Conservation (phyloP, 805 yeast species). For the Torulaspora maleeae region DNA sequence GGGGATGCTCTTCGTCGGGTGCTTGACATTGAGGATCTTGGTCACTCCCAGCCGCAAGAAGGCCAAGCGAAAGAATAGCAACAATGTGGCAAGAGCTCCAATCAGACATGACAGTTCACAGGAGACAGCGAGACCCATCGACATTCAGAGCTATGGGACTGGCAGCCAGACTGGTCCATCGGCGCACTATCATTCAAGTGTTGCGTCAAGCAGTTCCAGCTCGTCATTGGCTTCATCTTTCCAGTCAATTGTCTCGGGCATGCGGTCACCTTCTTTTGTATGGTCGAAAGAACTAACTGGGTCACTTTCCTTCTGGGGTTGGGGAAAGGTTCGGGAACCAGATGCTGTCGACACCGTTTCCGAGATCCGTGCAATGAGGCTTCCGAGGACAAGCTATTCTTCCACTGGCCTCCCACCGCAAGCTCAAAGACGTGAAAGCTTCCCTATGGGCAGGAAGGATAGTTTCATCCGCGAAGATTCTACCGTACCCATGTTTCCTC, state of each 20-base stretch:
- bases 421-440: slow-evolving; percentile 7
- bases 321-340: slow-evolving; percentile 20
- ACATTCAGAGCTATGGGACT: slow-evolving; percentile 8
- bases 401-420: slow-evolving; percentile 4
- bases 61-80: slow-evolving; percentile 3
- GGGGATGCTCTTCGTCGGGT: slow-evolving; percentile 32
- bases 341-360: neutral
- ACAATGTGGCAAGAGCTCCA: neutral
- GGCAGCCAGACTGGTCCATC: neutral
- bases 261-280: slow-evolving; percentile 20
- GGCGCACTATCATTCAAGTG: slow-evolving; percentile 1
- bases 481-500: neutral
- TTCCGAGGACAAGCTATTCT: slow-evolving; percentile 8
- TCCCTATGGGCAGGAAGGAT: slow-evolving; percentile 5
- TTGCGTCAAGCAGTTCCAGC: slow-evolving; percentile 7
- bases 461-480: slow-evolving; percentile 12
- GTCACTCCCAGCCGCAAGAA: slow-evolving; percentile 4
- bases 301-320: slow-evolving; percentile 29
- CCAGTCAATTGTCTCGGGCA: slow-evolving; percentile 12
- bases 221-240: slow-evolving; percentile 14
- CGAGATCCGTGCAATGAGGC: neutral
- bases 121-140: slow-evolving; percentile 16
- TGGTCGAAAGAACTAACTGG: slow-evolving; percentile 28
- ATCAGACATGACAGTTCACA: neutral
- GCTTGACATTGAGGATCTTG: slow-evolving; percentile 28